Base-by-base conservation (phyloP, 2,329 filamentous ascomycete genomes). In the Didymella pinodella region DNA sequence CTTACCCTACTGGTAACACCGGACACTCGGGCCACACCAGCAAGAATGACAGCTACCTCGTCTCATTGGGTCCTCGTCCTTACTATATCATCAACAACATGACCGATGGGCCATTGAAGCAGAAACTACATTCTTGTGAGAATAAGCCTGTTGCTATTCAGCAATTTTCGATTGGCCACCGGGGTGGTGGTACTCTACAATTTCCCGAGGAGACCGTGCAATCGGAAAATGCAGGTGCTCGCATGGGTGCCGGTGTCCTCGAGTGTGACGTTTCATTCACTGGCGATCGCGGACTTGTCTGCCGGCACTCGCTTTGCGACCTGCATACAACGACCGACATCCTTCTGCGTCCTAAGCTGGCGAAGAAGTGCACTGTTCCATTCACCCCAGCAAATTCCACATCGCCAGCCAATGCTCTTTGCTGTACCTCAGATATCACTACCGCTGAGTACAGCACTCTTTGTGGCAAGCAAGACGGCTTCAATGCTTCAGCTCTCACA, bases 181-280 rank as follows among this genome's bases (percentile, higher is more conserved):
- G 86, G 14, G 87, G 88, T 54, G 87, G 81, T 3, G 65, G 61
- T 7, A 84, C 86, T 7, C 78, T 90, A 31, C 82, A 86, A 69
- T 85, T 89, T 55, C 88, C 88, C 18, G 88, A 90, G 77, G 85
- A 90, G 75, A 86, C 85, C 31, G 72, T 79, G 45, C 81, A 89
- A 74, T 85, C 85, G 5, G 82, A 84, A 68, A 74, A 85, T 50
- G 87, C 88, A 0, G 88, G 87, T 40, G 83, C 84, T n/a, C 81
- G 87, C 20, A 89, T 89, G 87, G 88, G 88, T 29, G 85, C 87
- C 5, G 88, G 87, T 41, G 81, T 89, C 43, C 82, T 88, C 50
- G 88, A 90, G 76, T 90, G 88, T 74, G 88, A 90, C 71, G 87
- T 89, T 16, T 81, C 85, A 34, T 90, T 90, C 77, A 90, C 88